phyloP scores from a whole-genome alignment of 2,329 filamentous ascomycete species.

The Paramyrothecium roridum region DNA sequence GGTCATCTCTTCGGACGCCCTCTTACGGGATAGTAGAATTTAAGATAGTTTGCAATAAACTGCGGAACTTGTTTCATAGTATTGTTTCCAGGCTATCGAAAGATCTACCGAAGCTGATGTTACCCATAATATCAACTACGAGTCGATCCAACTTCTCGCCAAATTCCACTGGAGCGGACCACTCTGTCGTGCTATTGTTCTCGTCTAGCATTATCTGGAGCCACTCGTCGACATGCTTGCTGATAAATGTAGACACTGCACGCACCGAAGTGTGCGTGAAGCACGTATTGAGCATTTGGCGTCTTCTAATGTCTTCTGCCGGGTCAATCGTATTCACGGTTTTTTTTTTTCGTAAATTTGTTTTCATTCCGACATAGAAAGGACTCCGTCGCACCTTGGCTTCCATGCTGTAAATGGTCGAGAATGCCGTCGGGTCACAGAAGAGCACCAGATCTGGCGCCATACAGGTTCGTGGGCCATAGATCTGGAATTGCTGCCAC shows the following conservation, averaged over 20 bases:
- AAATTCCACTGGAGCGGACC: not conserved
- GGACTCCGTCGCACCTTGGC: constrained; percentile 6
- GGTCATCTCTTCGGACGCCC: too few species aligned
- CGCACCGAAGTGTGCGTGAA: constrained; percentile 3
- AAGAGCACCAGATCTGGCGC: constrained; percentile 5
- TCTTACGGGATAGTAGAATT: too few species aligned
- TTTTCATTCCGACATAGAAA: constrained; percentile 1
- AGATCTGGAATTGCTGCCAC: constrained; percentile 5
- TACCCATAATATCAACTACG: constrained; percentile 5
- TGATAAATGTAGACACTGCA: not conserved
- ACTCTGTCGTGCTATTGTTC: not conserved
- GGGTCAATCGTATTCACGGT: not conserved
- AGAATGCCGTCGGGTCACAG: constrained; percentile 1
- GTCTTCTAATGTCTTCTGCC: constrained; percentile 1
- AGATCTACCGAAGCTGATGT: constrained; percentile 5
- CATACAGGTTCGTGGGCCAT: constrained; percentile 2
- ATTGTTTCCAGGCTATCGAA: too few species aligned
- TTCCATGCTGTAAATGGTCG: constrained; percentile 3
- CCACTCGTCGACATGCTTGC: constrained; percentile 6
- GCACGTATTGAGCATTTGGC: constrained; percentile 2
- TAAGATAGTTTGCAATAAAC: too few species aligned
- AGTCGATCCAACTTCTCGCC: not conserved
- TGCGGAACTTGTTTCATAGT: too few species aligned
- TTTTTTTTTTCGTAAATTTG: not conserved
- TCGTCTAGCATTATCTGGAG: not conserved